These are phyloP conservation scores for Starmerella vaccinii DNA, from an alignment of 805 yeast genomes.

Conservation along the genomic window DNA sequence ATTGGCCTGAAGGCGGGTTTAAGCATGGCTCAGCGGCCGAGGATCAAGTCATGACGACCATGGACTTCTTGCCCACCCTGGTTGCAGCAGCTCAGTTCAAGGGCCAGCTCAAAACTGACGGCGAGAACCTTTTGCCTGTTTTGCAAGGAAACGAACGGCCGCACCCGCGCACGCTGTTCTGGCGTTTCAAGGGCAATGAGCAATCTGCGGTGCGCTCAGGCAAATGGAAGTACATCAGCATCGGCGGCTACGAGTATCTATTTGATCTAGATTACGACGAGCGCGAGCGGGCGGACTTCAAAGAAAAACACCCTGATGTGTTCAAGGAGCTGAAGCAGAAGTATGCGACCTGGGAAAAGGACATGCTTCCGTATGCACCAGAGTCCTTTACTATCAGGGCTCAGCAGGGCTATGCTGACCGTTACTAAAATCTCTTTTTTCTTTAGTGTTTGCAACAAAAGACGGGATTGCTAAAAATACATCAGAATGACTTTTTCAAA, in stretches of 20 bases:
- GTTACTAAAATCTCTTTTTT: neutral
- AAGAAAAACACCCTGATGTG: conserved; percentile 32
- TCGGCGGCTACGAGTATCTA: conserved; percentile 22
- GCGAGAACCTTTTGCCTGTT: conserved; percentile 33
- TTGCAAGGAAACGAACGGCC: conserved; percentile 30
- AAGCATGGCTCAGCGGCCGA: conserved; percentile 24
- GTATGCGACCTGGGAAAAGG: conserved; percentile 37
- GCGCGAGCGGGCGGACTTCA: conserved; percentile 43
- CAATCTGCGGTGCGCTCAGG: conserved; percentile 23
- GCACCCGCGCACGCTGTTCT: conserved; percentile 21
- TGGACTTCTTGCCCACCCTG: conserved; percentile 51
- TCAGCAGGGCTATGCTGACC: neutral
- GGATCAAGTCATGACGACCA: conserved; percentile 43
- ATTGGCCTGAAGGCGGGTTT: conserved; percentile 32
- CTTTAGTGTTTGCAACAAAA: no score
- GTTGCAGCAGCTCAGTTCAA: conserved; percentile 36
- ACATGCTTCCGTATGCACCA: conserved; percentile 14
- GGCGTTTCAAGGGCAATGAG: conserved; percentile 23
- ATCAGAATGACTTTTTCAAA: neutral
- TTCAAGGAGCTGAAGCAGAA: conserved; percentile 37
- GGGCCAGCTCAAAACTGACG: conserved; percentile 43
- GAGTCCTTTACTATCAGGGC: neutral
- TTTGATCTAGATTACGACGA: conserved; percentile 35
- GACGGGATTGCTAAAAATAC: no score
- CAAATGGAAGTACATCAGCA: conserved; percentile 21